phyloP scores from a whole-genome alignment of 345 rosid genomes.

The Aethionema arabicum region DNA sequence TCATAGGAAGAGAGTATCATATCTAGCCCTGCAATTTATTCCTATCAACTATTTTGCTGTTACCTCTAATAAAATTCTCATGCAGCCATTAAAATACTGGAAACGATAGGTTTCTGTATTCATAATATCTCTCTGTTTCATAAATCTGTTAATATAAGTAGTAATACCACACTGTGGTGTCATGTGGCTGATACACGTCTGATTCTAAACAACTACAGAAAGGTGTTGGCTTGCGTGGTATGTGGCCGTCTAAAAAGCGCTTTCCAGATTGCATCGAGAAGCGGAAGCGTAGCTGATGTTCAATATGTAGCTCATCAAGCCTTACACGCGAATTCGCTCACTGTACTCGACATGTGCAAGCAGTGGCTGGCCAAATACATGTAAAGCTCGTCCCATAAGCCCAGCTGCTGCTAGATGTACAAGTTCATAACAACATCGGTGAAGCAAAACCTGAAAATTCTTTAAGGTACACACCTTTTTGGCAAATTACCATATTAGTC shows the following conservation, averaged over 20 bases:
- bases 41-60: constrained; percentile 10
- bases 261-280: constrained; percentile 90
- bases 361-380: constrained; percentile 87
- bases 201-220: constrained; percentile 51
- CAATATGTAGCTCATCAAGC: constrained; percentile 99
- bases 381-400: constrained; percentile 38
- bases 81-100: neutral
- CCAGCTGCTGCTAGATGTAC: too few relatives aligned
- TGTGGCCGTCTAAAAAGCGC: constrained; percentile 99
- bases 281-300: constrained; percentile 98
- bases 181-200: constrained; percentile 17
- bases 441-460: constrained; percentile 3
- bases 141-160: neutral
- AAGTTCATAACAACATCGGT: neutral
- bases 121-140: neutral
- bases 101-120: neutral
- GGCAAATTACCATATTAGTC: neutral
- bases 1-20: constrained; percentile 1
- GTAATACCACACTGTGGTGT: neutral
- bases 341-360: constrained; percentile 95
- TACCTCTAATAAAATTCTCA: neutral
- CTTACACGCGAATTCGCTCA: constrained; percentile 84
- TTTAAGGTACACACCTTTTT: constrained; percentile 21
- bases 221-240: constrained; percentile 93
- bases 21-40: neutral